These are phyloP conservation scores for Gracilaria gracilis DNA, from an alignment of 23 red algal species.

Conservation along the genomic window DNA sequence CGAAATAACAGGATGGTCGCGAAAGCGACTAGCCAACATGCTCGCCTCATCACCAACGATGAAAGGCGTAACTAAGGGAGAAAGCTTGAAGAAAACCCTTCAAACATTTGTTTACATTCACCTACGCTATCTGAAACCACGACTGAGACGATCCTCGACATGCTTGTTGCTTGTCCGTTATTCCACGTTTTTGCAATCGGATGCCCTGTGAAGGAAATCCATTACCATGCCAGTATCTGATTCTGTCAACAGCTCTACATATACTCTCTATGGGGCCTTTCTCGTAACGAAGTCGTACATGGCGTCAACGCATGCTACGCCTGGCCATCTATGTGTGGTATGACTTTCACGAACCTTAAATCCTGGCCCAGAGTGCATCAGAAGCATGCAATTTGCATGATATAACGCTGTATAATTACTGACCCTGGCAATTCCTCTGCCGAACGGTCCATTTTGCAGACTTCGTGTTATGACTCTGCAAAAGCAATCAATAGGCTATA, in stretches of 20 bases:
- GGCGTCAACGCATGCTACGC: neutral
- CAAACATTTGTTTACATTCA: neutral
- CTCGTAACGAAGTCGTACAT: neutral
- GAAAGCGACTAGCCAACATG: slow-evolving; percentile 13
- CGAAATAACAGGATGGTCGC: neutral
- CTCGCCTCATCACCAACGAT: slow-evolving; percentile 18
- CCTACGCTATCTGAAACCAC: neutral
- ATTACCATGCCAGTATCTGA: neutral
- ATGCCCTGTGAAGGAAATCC: neutral
- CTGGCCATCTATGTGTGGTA: neutral
- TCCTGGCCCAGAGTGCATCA: neutral
- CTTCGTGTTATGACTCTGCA: neutral
- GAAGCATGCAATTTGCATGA: no score
- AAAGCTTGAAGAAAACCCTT: neutral
- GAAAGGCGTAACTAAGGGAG: neutral
- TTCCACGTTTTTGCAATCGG: neutral
- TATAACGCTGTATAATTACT: neutral
- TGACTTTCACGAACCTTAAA: neutral
- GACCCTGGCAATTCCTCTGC: neutral
- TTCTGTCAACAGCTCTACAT: neutral
- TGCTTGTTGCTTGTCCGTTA: neutral
- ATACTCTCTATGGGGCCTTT: neutral
- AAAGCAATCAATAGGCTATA: neutral
- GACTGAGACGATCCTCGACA: neutral
- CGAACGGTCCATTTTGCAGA: neutral